Conservation (phyloP, 2,329 filamentous ascomycete genomes). For the Macrophomina tecta region DNA sequence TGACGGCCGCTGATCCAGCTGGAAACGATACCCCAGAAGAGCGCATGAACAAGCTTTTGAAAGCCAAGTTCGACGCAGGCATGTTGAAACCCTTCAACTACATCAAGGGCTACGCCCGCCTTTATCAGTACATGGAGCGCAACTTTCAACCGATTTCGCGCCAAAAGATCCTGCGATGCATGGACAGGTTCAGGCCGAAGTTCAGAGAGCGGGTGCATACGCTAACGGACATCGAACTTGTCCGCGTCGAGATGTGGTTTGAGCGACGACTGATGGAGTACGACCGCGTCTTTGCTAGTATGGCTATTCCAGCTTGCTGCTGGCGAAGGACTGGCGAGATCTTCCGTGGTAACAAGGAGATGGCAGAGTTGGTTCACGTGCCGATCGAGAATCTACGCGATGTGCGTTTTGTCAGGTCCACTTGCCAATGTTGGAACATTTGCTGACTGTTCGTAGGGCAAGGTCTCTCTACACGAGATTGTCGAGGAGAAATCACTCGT, state of each 20-base stretch:
- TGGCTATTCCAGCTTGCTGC: constrained; percentile 97
- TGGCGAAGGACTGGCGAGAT: constrained; percentile 98
- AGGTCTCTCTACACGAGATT: constrained; percentile 93
- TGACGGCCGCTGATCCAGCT: constrained; percentile 93
- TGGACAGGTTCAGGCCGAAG: constrained; percentile 92
- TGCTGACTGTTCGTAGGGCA: constrained; percentile 67
- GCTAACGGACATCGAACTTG: constrained; percentile 90
- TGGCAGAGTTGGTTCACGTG: constrained; percentile 94
- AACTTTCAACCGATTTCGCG: constrained; percentile 83
- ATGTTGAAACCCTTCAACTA: constrained; percentile 98
- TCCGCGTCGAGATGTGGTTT: constrained; percentile 99
- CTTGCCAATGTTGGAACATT: neutral
- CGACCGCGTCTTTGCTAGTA: constrained; percentile 96
- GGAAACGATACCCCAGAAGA: constrained; percentile 87
- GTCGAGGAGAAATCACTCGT: constrained; percentile 94
- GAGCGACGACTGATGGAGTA: constrained; percentile 97
- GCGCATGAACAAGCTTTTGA: constrained; percentile 91
- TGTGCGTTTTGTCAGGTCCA: constrained; percentile 63
- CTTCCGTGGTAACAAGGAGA: constrained; percentile 96
- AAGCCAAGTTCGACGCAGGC: constrained; percentile 95
- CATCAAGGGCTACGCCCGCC: constrained; percentile 89
- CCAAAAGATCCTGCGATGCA: constrained; percentile 87
- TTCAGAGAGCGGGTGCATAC: constrained; percentile 94
- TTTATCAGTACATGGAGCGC: constrained; percentile 90
- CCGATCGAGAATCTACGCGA: constrained; percentile 90